Evolutionary conservation across 257 asterid species (phyloP).

Genomic region (Nicotiana tomentosiformis): DNA sequence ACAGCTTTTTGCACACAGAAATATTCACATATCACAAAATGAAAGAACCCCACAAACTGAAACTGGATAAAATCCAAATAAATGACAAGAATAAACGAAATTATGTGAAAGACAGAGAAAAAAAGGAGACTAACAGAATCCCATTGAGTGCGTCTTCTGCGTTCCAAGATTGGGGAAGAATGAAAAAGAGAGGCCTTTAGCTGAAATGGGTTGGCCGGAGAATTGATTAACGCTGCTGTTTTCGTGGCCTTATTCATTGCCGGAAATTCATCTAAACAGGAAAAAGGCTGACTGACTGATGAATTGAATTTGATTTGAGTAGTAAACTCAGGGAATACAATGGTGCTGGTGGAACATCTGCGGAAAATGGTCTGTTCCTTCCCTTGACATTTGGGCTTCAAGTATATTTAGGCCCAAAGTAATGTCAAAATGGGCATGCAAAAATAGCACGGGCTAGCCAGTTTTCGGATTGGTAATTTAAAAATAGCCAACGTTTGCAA

Average conservation of each 20-base stretch:
- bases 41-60: neutral
- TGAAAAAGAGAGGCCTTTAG: constrained; percentile 49
- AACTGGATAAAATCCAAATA: neutral
- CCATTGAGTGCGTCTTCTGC: constrained; percentile 57
- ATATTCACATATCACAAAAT: neutral
- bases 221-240: constrained; percentile 37
- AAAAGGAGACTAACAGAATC: constrained; percentile 41
- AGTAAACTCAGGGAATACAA: neutral
- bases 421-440: too few relatives aligned
- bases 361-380: neutral
- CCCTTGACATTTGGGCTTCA: neutral
- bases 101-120: neutral
- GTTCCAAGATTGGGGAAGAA: constrained; percentile 62
- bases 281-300: neutral
- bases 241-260: constrained; percentile 49
- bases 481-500: too few relatives aligned
- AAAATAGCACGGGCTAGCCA: too few relatives aligned
- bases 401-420: too few relatives aligned
- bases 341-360: neutral
- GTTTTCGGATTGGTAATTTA: too few relatives aligned
- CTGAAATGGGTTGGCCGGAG: constrained; percentile 42
- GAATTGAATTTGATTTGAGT: neutral
- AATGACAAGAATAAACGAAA: neutral
- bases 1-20: neutral
- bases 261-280: constrained; percentile 23